A percentile compares a stretch with the other conserved stretches of the same genome.
Evolutionary conservation across 306 rosid species (phyloP).

Genomic region (Prunus campanulata): DNA sequence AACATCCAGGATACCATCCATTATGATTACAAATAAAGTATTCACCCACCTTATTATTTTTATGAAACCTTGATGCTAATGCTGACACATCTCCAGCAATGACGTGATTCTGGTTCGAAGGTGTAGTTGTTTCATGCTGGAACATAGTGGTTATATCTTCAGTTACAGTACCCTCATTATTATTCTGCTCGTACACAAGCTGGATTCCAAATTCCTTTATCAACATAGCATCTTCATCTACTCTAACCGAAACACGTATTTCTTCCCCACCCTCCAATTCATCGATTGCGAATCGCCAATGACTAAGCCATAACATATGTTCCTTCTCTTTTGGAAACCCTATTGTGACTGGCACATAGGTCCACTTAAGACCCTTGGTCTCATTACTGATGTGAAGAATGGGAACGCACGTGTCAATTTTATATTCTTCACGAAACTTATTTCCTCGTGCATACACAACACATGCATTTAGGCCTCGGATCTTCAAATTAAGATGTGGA

Average conservation of each 20-base stretch:
- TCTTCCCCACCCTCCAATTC: not conserved
- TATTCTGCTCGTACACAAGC: not conserved
- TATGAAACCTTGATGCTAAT: not conserved
- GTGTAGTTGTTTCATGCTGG: not conserved
- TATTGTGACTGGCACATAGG: not conserved
- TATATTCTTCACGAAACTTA: too few relatives aligned
- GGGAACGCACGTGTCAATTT: too few relatives aligned
- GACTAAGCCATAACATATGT: not conserved
- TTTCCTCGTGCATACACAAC: not conserved
- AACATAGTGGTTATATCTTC: too few relatives aligned
- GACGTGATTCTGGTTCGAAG: too few relatives aligned
- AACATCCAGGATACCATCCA: too few relatives aligned
- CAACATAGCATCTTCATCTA: not conserved
- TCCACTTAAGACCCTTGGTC: constrained; percentile 2
- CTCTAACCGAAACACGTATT: not conserved
- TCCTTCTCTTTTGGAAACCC: not conserved
- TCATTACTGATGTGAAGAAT: not conserved
- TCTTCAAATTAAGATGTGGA: not conserved
- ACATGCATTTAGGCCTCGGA: constrained; percentile 2
- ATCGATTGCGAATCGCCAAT: not conserved
- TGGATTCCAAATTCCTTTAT: not conserved
- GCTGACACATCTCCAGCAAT: not conserved
- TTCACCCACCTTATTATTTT: not conserved
- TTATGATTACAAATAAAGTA: not conserved
- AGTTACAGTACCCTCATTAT: not conserved